A percentile compares a stretch with the other conserved stretches of the same genome.
Evolutionary conservation across 345 rosid species (phyloP).

Genomic region (Salix exigua): DNA sequence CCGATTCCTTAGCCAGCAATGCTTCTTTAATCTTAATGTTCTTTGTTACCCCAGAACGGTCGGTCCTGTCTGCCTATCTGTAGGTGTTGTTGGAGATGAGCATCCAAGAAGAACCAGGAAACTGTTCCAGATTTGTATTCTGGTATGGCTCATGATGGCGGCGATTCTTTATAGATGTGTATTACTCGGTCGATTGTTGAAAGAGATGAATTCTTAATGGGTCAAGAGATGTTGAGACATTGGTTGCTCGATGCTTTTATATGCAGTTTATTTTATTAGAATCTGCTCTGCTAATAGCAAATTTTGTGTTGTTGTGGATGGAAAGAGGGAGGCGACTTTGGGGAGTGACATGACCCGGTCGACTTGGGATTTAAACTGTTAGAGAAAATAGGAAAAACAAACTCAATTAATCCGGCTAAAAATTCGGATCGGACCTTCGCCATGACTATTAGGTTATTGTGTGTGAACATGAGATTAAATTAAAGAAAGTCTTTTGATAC

Average conservation of each 20-base stretch:
- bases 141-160: constrained; percentile 26
- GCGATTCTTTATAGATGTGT: constrained; percentile 25
- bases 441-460: too few species aligned
- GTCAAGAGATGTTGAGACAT: constrained; percentile 2
- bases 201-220: constrained; percentile 18
- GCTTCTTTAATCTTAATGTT: background rate
- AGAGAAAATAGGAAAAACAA: too few species aligned
- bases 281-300: background rate
- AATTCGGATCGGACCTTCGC: too few species aligned
- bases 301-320: background rate
- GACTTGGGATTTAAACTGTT: too few species aligned
- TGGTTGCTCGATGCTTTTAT: background rate
- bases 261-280: background rate
- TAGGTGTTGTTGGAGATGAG: constrained; percentile 6
- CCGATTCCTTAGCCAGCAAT: constrained; percentile 54
- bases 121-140: constrained; percentile 13
- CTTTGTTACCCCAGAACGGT: background rate
- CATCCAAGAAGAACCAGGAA: constrained; percentile 23
- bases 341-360: too few species aligned
- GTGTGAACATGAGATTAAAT: background rate
- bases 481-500: background rate
- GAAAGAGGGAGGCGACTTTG: too few species aligned
- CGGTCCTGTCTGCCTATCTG: constrained; percentile 11
- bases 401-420: too few species aligned
- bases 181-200: constrained; percentile 12